Conservation (phyloP, 2,329 filamentous ascomycete genomes). For the Rachicladosporium sp. region DNA sequence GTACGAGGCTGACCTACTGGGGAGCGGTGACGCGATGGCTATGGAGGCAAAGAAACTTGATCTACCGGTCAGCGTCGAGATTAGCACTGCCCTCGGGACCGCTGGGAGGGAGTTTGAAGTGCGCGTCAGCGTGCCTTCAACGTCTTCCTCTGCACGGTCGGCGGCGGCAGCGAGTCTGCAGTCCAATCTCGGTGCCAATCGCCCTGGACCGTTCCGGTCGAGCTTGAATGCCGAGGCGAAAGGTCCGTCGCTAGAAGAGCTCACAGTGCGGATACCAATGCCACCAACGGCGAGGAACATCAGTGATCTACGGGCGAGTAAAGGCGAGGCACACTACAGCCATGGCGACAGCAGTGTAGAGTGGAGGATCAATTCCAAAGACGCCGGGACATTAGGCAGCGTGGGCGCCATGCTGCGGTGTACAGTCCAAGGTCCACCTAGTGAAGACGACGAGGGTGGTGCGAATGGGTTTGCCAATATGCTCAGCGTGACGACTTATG, state of each 20-base stretch:
- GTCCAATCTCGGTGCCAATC: conserved; percentile 13
- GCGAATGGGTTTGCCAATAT: conserved; percentile 22
- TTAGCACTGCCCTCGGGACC: conserved; percentile 66
- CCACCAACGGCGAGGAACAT: conserved; percentile 70
- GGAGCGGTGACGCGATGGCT: conserved; percentile 40
- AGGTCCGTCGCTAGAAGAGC: conserved; percentile 66
- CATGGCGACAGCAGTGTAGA: conserved; percentile 60
- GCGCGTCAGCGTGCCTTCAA: conserved; percentile 35
- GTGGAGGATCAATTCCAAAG: conserved; percentile 72
- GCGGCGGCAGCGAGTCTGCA: conserved; percentile 18
- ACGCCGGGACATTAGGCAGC: conserved; percentile 41
- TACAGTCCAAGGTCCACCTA: conserved; percentile 55
- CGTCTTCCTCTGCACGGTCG: conserved; percentile 8
- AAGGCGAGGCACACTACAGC: conserved; percentile 73
- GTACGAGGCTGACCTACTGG: conserved; percentile 86
- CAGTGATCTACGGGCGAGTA: conserved; percentile 65
- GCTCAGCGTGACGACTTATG: conserved; percentile 31
- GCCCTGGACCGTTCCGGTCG: conserved; percentile 13
- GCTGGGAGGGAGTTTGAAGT: conserved; percentile 81
- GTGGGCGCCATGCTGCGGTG: conserved; percentile 54
- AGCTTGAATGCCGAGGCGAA: conserved; percentile 16
- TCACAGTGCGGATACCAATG: conserved; percentile 67
- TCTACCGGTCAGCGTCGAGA: conserved; percentile 68
- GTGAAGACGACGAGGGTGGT: conserved; percentile 34
- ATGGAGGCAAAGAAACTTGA: conserved; percentile 49